These are phyloP conservation scores for Lentinula sp. DNA, from an alignment of 768 basidiomycete genomes.

Conservation along the genomic window DNA sequence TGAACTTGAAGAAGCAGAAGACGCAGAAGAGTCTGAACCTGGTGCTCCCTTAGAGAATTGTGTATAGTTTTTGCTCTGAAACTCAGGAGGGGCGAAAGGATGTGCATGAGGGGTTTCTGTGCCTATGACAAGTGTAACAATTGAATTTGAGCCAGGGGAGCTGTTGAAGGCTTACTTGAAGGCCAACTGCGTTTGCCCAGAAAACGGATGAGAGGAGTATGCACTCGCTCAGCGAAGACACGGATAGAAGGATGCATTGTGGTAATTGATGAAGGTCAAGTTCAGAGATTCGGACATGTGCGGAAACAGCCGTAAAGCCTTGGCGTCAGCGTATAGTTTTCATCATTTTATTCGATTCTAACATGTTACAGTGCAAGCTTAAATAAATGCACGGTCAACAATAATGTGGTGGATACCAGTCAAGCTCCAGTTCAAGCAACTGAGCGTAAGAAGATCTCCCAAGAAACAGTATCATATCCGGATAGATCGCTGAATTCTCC, in stretches of 20 bases:
- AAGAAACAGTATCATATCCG: no score
- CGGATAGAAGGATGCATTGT: constrained; percentile 28
- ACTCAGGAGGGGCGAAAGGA: constrained; percentile 62
- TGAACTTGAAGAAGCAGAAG: constrained; percentile 11
- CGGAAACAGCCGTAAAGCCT: not conserved
- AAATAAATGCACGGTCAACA: no score
- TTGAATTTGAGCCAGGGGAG: not conserved
- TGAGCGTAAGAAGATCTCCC: no score
- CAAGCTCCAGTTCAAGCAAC: no score
- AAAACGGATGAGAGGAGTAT: constrained; percentile 59
- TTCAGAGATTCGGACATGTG: not conserved
- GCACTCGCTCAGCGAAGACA: constrained; percentile 32
- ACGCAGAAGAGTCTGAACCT: constrained; percentile 11
- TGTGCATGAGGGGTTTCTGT: constrained; percentile 47
- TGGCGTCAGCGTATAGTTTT: no score
- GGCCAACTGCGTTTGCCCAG: constrained; percentile 53
- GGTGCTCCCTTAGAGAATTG: constrained; percentile 33
- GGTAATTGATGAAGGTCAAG: not conserved
- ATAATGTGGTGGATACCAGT: no score
- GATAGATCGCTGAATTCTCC: no score
- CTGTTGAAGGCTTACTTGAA: constrained; percentile 25
- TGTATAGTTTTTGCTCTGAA: constrained; percentile 40
- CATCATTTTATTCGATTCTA: not conserved
- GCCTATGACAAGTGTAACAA: constrained; percentile 11
- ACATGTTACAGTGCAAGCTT: not conserved